Conservation (phyloP, 805 yeast genomes). For the Kodamaea nitidulidarum region DNA sequence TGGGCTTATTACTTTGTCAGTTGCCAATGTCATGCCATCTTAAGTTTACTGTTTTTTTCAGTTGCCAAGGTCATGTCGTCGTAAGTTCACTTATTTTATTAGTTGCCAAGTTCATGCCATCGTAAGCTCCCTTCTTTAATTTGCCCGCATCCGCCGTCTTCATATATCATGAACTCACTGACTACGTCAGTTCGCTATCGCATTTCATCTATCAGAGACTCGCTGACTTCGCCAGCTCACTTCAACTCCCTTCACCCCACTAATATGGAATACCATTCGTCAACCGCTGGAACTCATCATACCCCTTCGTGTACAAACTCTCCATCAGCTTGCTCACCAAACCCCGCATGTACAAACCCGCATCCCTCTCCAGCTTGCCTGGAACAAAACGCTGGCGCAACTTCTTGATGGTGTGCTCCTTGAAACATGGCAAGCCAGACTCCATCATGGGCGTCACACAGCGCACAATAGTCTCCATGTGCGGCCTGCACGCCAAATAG, state of each 20-base stretch:
- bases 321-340: slow-evolving; percentile 80
- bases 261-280: slow-evolving; percentile 97
- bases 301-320: slow-evolving; percentile 86
- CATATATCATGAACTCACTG: too few relatives aligned
- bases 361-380: slow-evolving; percentile 75
- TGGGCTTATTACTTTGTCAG: too few relatives aligned
- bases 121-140: too few relatives aligned
- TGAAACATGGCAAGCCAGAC: slow-evolving; percentile 94
- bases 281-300: slow-evolving; percentile 93
- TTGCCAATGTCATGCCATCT: too few relatives aligned
- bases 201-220: too few relatives aligned
- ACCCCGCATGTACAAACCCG: slow-evolving; percentile 70
- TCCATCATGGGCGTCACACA: slow-evolving; percentile 91
- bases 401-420: slow-evolving; percentile 78
- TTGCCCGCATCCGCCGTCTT: too few relatives aligned
- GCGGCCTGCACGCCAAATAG: slow-evolving; percentile 81
- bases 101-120: too few relatives aligned
- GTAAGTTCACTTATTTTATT: too few relatives aligned
- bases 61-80: too few relatives aligned
- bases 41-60: too few relatives aligned
- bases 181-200: too few relatives aligned
- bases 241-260: neutral
- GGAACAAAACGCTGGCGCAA: slow-evolving; percentile 78
- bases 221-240: too few relatives aligned
- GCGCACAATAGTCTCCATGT: slow-evolving; percentile 78